A percentile compares a stretch with the other conserved stretches of the same genome.
These are phyloP conservation scores for Geranomyces variabilis DNA, from an alignment of 192 early-diverging fungal genomes.

Conservation along the genomic window DNA sequence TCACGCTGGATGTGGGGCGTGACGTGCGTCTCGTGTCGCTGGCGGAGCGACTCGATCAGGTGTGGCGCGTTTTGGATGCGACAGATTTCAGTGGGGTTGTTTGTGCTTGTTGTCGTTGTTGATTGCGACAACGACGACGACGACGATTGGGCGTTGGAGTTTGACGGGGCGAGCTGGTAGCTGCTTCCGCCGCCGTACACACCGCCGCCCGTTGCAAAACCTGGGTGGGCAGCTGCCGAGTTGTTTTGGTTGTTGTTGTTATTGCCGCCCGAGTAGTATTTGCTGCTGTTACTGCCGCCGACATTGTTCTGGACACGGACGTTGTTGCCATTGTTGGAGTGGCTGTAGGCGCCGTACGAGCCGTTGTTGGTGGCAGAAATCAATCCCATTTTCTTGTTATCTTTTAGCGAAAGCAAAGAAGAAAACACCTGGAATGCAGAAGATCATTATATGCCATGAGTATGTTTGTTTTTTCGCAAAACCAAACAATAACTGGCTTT, in stretches of 20 bases:
- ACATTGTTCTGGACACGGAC: conserved; percentile 9
- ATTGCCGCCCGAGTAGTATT: no score
- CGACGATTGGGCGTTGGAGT: conserved; percentile 1
- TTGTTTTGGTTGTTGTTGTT: background rate
- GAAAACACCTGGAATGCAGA: no score
- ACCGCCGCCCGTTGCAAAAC: background rate
- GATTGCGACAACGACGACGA: background rate
- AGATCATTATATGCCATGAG: no score
- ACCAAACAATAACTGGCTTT: no score
- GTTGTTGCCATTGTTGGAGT: conserved; percentile 12
- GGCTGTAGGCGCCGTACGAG: conserved; percentile 5
- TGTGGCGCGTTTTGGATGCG: conserved; percentile 26
- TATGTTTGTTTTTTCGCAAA: no score
- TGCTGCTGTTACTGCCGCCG: background rate
- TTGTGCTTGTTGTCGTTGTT: conserved; percentile 1
- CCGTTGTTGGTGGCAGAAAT: conserved; percentile 18
- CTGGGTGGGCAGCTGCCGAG: background rate
- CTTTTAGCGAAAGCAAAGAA: background rate
- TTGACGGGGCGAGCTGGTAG: background rate
- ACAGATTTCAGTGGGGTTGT: conserved; percentile 11
- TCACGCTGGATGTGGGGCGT: conserved; percentile 25
- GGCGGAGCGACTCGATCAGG: conserved; percentile 16
- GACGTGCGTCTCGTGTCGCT: conserved; percentile 21
- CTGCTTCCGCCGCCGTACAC: background rate
- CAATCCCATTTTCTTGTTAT: conserved; percentile 14